These are phyloP conservation scores for Ramalina intermedia DNA, from an alignment of 495 filamentous ascomycete species.

Conservation along the genomic window DNA sequence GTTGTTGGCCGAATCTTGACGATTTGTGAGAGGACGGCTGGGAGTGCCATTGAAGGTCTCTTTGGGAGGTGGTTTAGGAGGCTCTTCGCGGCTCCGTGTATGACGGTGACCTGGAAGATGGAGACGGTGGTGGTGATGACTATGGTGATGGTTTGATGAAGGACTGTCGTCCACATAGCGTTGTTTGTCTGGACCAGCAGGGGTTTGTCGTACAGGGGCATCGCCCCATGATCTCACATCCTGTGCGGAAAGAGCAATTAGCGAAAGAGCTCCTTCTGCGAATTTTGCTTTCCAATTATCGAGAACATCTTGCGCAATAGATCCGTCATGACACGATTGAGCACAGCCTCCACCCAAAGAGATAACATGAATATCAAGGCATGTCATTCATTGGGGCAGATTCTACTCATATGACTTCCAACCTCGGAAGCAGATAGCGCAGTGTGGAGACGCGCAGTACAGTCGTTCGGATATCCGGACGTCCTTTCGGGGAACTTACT, in stretches of 20 bases:
- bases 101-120: constrained; percentile 61
- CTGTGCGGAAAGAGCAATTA: constrained; percentile 22
- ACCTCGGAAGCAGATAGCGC: no score
- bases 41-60: constrained; percentile 32
- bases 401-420: no score
- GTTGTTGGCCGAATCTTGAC: constrained; percentile 51
- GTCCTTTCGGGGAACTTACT: constrained; percentile 29
- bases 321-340: no score
- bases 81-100: constrained; percentile 59
- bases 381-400: no score
- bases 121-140: constrained; percentile 41
- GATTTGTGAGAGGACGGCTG: constrained; percentile 44
- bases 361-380: no score
- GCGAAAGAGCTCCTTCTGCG: constrained; percentile 6
- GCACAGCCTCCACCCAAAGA: no score
- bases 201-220: constrained; percentile 61
- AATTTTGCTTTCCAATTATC: background rate
- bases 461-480: no score
- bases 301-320: no score
- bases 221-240: constrained; percentile 73
- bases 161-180: constrained; percentile 38
- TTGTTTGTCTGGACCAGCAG: constrained; percentile 54
- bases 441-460: no score
- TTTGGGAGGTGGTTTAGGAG: constrained; percentile 32
- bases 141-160: constrained; percentile 28